Conservation (phyloP, 306 rosid species). For the Ziziphus jujuba region DNA sequence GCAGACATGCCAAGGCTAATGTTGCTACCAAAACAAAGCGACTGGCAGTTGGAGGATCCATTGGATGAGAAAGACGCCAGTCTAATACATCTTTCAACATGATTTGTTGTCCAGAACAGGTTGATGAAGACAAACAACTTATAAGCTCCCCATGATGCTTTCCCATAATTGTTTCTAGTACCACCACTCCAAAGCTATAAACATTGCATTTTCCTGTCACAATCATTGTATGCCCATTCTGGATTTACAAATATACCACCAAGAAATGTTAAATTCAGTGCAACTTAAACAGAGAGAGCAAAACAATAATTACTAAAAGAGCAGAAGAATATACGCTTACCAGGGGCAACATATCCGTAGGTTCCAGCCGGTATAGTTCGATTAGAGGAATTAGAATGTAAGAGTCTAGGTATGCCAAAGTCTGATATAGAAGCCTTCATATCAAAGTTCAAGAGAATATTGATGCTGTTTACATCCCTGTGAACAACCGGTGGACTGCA, state of each 20-base stretch:
- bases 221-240: conserved; percentile 16
- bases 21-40: conserved; percentile 15
- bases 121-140: conserved; percentile 2
- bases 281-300: background rate
- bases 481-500: conserved; percentile 28
- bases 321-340: conserved; percentile 9
- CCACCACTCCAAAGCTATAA: conserved; percentile 36
- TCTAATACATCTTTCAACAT: conserved; percentile 24
- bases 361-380: conserved; percentile 18
- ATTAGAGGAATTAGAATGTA: conserved; percentile 21
- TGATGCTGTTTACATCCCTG: conserved; percentile 24
- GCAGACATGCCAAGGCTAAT: conserved; percentile 30
- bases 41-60: background rate
- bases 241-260: background rate
- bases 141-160: conserved; percentile 24
- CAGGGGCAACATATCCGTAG: conserved; percentile 36
- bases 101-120: background rate
- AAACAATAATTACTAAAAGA: no score
- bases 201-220: conserved; percentile 30
- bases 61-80: conserved; percentile 16
- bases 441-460: conserved; percentile 24
- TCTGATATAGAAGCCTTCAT: conserved; percentile 27
- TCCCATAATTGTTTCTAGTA: conserved; percentile 34
- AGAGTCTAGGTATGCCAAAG: conserved; percentile 29
- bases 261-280: background rate